Evolutionary conservation across 176 grass and related monocot species (phyloP).

Genomic region (Oryza rufipogon): DNA sequence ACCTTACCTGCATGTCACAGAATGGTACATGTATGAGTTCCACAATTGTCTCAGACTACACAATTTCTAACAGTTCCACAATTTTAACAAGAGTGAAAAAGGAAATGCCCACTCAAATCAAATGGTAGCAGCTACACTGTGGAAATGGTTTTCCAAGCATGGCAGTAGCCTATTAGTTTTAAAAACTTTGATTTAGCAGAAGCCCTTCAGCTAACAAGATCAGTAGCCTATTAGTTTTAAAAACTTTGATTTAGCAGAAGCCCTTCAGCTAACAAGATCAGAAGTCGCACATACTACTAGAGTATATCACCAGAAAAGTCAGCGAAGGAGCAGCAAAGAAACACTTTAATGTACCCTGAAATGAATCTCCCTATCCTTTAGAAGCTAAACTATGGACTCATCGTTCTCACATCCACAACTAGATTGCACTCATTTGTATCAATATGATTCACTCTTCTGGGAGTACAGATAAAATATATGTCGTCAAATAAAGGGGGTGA

Average conservation of each 20-base stretch:
- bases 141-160: not conserved
- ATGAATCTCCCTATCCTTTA: not conserved
- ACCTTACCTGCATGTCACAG: slow-evolving; percentile 65
- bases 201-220: not conserved
- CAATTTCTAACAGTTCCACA: not conserved
- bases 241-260: not conserved
- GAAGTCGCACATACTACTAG: not conserved
- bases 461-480: slow-evolving; percentile 1
- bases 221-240: not conserved
- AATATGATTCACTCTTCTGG: not conserved
- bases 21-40: not conserved
- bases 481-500: not conserved
- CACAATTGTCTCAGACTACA: not conserved
- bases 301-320: not conserved
- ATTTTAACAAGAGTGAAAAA: not conserved
- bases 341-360: not conserved
- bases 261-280: not conserved
- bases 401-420: not conserved
- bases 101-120: not conserved
- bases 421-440: slow-evolving; percentile 7
- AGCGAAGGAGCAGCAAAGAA: not conserved
- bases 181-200: not conserved
- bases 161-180: not conserved
- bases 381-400: not conserved
- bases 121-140: not conserved